Evolutionary conservation across 2,329 filamentous ascomycete species (phyloP), one percentile per base, ranked within the genome.

Genomic region (Graphiopsis chlorocephala): DNA sequence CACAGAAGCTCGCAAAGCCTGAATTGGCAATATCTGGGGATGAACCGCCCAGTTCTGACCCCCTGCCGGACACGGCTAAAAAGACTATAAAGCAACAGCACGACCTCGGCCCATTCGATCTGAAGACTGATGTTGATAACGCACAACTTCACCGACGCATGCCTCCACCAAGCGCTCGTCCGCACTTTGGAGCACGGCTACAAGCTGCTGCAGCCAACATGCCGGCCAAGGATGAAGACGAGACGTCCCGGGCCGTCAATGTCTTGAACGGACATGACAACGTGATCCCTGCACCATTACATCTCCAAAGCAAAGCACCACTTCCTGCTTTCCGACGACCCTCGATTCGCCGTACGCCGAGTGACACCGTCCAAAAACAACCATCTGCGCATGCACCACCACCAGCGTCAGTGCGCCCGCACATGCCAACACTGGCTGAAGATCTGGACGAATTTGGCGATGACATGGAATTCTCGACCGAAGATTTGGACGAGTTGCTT

Each of bases 401-500:
- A 38, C 29, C 53, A 29, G 45, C 48, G 17, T 56, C 66, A 8
- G 60, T 55, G 17, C 35, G 35, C 60, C 23, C 23, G n/a, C 28
- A 52, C 12, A 14, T 62, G 52, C 63, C 25, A 47, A 68, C 58
- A n/a, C 65, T 69, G 26, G 56, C 70, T 61, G 69, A 69, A 23
- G 69, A 71, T 11, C 67, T 68, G 42, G 81, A 82, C 61, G 81
- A 83, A 38, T 82, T 82, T 70, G 80, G 71, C 7, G 77, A 81
- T 63, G 81, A 81, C 38, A 78, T 81, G 58, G 80, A 82, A 62
- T 69, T 85, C 7, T 83, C 86, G 69, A 82, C 79, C 4, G 86
- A 84, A 65, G 85, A 86, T 70, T 74, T 89, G 59, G 83, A 88
- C 67, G 81, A 85, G 61, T 78, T 87, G 45, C 80, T 84, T 50